phyloP scores from a whole-genome alignment of 208 protist genomes.

The Trypanosomatidae sp. region DNA sequence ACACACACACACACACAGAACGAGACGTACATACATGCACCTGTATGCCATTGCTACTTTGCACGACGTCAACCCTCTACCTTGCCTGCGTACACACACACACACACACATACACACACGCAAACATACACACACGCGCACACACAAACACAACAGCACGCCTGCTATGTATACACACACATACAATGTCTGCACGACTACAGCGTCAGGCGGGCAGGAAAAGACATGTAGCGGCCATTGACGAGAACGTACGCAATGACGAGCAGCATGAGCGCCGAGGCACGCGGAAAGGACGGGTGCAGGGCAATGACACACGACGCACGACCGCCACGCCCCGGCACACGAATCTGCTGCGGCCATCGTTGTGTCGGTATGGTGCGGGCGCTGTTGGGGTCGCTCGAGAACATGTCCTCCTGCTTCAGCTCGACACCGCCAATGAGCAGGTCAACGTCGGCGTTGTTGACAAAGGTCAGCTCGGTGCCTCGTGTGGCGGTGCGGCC shows the following conservation, averaged over 20 bases:
- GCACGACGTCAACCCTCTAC: no score
- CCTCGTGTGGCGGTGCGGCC: slow-evolving; percentile 68
- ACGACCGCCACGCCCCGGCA: slow-evolving; percentile 31
- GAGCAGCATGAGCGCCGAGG: slow-evolving; percentile 54
- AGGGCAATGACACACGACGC: slow-evolving; percentile 60
- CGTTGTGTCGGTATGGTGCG: slow-evolving; percentile 69
- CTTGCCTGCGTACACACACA: no score
- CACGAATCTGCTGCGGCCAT: slow-evolving; percentile 67
- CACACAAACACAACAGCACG: not conserved
- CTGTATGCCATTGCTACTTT: no score
- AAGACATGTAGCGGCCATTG: slow-evolving; percentile 47
- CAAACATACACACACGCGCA: not conserved
- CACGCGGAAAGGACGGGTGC: slow-evolving; percentile 66
- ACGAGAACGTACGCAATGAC: slow-evolving; percentile 58
- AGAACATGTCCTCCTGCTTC: slow-evolving; percentile 77
- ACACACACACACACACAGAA: no score
- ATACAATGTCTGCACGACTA: slow-evolving; percentile 9
- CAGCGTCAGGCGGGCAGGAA: slow-evolving; percentile 46
- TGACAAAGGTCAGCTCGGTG: slow-evolving; percentile 73
- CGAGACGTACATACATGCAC: no score
- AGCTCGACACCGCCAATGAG: slow-evolving; percentile 73
- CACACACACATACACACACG: not conserved
- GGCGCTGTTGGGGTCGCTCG: slow-evolving; percentile 37
- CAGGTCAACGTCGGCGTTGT: slow-evolving; percentile 51
- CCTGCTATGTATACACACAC: not conserved